Conservation (phyloP, 2,329 filamentous ascomycete species). For the Trichothecium roseum region DNA sequence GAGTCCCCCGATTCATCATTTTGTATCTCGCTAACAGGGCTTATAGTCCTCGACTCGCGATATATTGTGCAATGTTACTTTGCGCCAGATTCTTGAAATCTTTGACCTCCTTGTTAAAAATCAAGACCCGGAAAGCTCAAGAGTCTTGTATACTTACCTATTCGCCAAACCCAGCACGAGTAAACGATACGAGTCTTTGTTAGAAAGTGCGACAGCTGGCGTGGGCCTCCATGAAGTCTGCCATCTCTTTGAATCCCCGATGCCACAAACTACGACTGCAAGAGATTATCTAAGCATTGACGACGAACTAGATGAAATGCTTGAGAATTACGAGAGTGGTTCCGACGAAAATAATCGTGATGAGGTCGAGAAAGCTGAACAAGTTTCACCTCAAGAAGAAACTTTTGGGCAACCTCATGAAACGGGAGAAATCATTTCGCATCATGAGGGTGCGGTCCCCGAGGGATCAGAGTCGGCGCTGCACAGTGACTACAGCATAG, state of each 20-base stretch:
- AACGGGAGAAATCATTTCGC: too few species aligned
- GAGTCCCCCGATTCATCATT: constrained; percentile 6
- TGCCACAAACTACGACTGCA: constrained; percentile 6
- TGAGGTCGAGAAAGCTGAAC: constrained; percentile 10
- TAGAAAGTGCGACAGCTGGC: constrained; percentile 30
- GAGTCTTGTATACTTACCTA: constrained; percentile 30
- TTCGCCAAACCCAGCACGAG: constrained; percentile 27
- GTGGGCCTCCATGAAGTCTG: constrained; percentile 30
- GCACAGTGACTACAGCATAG: too few species aligned
- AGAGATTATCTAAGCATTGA: too few species aligned
- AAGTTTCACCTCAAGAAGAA: not conserved
- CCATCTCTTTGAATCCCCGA: constrained; percentile 23
- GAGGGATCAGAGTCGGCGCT: too few species aligned
- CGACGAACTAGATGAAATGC: not conserved
- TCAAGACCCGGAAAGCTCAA: constrained; percentile 26
- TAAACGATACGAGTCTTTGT: constrained; percentile 26
- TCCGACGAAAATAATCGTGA: constrained; percentile 2
- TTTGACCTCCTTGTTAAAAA: constrained; percentile 33
- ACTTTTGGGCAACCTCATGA: too few species aligned
- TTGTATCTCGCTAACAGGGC: constrained; percentile 13
- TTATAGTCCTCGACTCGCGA: constrained; percentile 23
- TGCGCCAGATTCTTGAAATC: constrained; percentile 30
- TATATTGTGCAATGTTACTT: constrained; percentile 22
- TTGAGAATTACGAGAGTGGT: constrained; percentile 15
- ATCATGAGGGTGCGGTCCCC: too few species aligned